Evolutionary conservation across 164 flowering plant genomes (phyloP), one percentile per base, ranked within the genome.

Genomic region (Umbellularia californica): DNA sequence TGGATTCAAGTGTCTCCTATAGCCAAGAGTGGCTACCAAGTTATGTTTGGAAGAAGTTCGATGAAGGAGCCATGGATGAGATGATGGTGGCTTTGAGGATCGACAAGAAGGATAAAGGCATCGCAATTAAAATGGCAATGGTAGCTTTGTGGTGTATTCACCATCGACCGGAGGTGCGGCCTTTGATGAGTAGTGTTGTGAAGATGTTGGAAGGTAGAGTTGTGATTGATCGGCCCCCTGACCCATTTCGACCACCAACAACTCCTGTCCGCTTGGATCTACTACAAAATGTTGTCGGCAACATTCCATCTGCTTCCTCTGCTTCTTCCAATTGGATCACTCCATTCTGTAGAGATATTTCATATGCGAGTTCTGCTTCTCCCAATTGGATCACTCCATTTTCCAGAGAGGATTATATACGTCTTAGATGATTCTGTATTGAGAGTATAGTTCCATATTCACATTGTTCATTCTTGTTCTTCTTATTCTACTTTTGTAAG

Each of bases 21-120:
- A 25, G 13, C n/a, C 62, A 55, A 23, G 23, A 58, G 50, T 30
- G 70, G 70, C 17, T 28, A 15, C 70, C 70, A 7, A 33, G 12
- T 13, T 67, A 41, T n/a, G 70, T 67, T 24, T 67, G 70, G 70
- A 41, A 30, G 50, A 67, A 67, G 70, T 67, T 28, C n/a, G n/a
- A 67, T 15, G 30, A 67, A 13, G 70, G 70, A 17, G 70, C 28
- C 11, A 27, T 67, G 23, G 70, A 3, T 13, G 50, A 30, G n/a
- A n/a, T 17, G n/a, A 33, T 30, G 50, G 20, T 6, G 22, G 7
- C 11, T 33, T 27, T 5, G 13, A 19, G 50, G 22, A 67, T 30
- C 5, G 50, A 30, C 9, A 23, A 67, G 70, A 67, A 67, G 50
- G 70, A 67, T 28, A 19, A 41, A 33, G 23, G 5, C 20, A 67